Evolutionary conservation across 2,329 filamentous ascomycete genomes (phyloP).

Genomic region (Fusarium tjaetaba): DNA sequence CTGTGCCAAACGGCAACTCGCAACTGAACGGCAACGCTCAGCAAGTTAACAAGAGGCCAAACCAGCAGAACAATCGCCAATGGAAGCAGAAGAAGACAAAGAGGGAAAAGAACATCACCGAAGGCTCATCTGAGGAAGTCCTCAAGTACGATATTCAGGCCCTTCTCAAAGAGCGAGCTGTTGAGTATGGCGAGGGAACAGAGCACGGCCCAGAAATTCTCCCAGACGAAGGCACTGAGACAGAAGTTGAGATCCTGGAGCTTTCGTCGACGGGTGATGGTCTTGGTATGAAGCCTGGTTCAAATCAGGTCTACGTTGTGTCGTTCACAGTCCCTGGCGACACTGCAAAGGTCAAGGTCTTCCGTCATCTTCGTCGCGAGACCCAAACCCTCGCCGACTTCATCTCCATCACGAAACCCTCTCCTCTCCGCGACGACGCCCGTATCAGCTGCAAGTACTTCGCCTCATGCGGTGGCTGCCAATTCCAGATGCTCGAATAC

Average conservation of each 20-base stretch:
- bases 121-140: conserved; percentile 73
- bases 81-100: conserved; percentile 63
- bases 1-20: conserved; percentile 28
- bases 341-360: conserved; percentile 78
- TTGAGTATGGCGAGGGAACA: conserved; percentile 41
- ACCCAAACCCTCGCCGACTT: conserved; percentile 85
- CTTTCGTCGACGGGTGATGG: conserved; percentile 94
- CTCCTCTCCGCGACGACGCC: conserved; percentile 78
- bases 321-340: conserved; percentile 92
- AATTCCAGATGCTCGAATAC: conserved; percentile 97
- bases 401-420: conserved; percentile 77
- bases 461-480: conserved; percentile 85
- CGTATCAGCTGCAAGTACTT: conserved; percentile 90
- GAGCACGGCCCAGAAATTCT: conserved; percentile 53
- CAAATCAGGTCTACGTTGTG: conserved; percentile 78
- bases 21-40: conserved; percentile 16
- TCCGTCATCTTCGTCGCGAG: conserved; percentile 72
- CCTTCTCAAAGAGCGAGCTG: conserved; percentile 58
- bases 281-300: conserved; percentile 76
- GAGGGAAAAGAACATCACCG: conserved; percentile 68
- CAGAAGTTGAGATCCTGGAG: conserved; percentile 82
- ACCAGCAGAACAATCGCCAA: conserved; percentile 34
- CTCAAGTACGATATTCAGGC: conserved; percentile 70
- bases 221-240: conserved; percentile 76
- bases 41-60: conserved; percentile 41